Evolutionary conservation across 305 asterid genomes (phyloP).

Genomic region (Fraxinus baroniana): DNA sequence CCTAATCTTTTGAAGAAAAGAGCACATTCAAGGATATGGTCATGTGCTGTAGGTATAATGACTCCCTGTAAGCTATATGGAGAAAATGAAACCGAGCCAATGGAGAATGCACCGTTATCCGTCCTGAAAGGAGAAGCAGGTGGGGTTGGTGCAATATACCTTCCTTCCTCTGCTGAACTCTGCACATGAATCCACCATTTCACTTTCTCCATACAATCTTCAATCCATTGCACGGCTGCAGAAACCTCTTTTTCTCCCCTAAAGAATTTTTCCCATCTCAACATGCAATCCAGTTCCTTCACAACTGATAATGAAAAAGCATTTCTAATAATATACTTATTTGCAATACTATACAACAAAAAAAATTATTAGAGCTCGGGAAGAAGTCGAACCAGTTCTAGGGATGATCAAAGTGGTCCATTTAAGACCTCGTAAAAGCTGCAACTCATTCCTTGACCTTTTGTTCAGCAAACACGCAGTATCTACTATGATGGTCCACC

Average conservation of each 20-base stretch:
- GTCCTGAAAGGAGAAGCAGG: constrained; percentile 49
- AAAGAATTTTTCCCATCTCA: constrained; percentile 47
- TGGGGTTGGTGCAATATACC: constrained; percentile 63
- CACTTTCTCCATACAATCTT: constrained; percentile 52
- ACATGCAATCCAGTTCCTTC: constrained; percentile 71
- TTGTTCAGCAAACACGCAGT: constrained; percentile 57
- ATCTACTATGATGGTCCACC: constrained; percentile 68
- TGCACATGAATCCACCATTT: constrained; percentile 72
- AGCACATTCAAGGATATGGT: constrained; percentile 72
- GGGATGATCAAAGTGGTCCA: constrained; percentile 67
- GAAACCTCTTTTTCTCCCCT: constrained; percentile 54
- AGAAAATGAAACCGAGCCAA: constrained; percentile 47
- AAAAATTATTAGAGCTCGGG: neutral
- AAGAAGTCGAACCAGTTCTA: constrained; percentile 47
- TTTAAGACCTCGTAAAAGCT: constrained; percentile 67
- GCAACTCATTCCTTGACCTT: constrained; percentile 65
- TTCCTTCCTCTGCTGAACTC: constrained; percentile 58
- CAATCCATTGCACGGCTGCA: constrained; percentile 70
- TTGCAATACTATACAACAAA: neutral
- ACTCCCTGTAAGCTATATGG: constrained; percentile 47
- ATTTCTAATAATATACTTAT: neutral
- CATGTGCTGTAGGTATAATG: constrained; percentile 66
- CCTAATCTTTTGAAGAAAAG: constrained; percentile 41
- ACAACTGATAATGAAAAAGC: constrained; percentile 42
- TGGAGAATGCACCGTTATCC: constrained; percentile 32